Evolutionary conservation across 768 basidiomycete genomes (phyloP).

Genomic region (Butyriboletus loyo): DNA sequence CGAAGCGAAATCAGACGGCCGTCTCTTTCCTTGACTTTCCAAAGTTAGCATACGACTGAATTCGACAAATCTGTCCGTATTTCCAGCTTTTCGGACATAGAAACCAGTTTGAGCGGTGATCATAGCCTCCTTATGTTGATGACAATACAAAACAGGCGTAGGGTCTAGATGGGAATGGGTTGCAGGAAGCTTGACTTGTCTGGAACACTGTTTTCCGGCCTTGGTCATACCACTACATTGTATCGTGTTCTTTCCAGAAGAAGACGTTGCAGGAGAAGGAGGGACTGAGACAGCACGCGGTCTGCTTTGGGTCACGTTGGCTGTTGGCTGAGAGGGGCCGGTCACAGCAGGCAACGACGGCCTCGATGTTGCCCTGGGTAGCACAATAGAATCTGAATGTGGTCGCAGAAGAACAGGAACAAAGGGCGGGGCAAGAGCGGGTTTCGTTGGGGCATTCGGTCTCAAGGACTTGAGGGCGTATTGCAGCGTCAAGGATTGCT

Average conservation of each 20-base stretch:
- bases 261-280: slow-evolving; percentile 16
- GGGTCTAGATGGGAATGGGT: slow-evolving; percentile 26
- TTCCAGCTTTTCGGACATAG: slow-evolving; percentile 46
- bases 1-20: slow-evolving; percentile 6
- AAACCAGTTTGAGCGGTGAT: slow-evolving; percentile 50
- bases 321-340: slow-evolving; percentile 10
- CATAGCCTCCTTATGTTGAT: slow-evolving; percentile 59
- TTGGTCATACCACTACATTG: slow-evolving; percentile 70
- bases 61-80: slow-evolving; percentile 44
- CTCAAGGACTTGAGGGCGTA: slow-evolving; percentile 20
- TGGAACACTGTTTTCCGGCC: slow-evolving; percentile 57
- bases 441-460: slow-evolving; percentile 7
- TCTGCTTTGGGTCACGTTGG: slow-evolving; percentile 13
- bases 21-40: background rate
- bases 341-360: slow-evolving; percentile 3
- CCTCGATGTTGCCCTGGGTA: slow-evolving; percentile 1
- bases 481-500: slow-evolving; percentile 19
- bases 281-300: slow-evolving; percentile 21
- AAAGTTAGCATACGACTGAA: slow-evolving; percentile 48
- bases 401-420: slow-evolving; percentile 28
- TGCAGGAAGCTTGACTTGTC: slow-evolving; percentile 49
- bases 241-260: slow-evolving; percentile 13
- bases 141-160: slow-evolving; percentile 48
- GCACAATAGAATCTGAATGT: slow-evolving; percentile 30
- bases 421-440: slow-evolving; percentile 19